Base-by-base conservation (phyloP, 257 asterid genomes). In the Penstemon barbatus region DNA sequence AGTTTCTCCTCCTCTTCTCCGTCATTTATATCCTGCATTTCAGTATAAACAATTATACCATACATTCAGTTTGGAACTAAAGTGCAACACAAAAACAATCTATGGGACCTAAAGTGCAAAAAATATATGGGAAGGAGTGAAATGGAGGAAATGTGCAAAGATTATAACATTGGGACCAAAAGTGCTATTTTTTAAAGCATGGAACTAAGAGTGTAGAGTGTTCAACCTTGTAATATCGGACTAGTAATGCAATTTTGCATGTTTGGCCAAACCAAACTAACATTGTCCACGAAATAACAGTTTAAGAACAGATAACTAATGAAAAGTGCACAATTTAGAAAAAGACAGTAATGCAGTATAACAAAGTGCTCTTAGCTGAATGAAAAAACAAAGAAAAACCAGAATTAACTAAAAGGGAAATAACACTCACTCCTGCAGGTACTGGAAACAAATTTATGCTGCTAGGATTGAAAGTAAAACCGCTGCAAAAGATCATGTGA, bases 401-500 rank as follows among this genome's bases (percentile, higher is more conserved):
- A 60, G 51, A 37, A 33, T 7, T 41, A 46, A 39, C 7, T 57
- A 44, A 50, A 12, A 37, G 49, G 66, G 38, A 65, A 38, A 7
- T n/a, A 39, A 42, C 51, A 79, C 96, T 89, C 78, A 91, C 96
- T 57, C 88, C 83, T 46, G 58, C 42, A 65, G 94, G 83, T 11
- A 86, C 88, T 0, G 89, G 80, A 76, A 85, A 92, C 70, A 92
- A 80, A 73, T 83, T 84, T 78, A 90, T 88, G 82, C 88, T 81
- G 80, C 77, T 71, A 50, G 80, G 85, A 40, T 84, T 77, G 76
- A 86, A 90, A 57, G 77, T 74, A 74, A 86, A 79, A 68, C 86
- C 87, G 75, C 96, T 88, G 96, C 86, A 73, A 18, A 37, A 19
- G 42, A 75, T 58, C 55, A 68, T 6, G 46, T 11, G 8, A 46